Evolutionary conservation across 768 basidiomycete species (phyloP).

Genomic region (Tephrocybe sp.): DNA sequence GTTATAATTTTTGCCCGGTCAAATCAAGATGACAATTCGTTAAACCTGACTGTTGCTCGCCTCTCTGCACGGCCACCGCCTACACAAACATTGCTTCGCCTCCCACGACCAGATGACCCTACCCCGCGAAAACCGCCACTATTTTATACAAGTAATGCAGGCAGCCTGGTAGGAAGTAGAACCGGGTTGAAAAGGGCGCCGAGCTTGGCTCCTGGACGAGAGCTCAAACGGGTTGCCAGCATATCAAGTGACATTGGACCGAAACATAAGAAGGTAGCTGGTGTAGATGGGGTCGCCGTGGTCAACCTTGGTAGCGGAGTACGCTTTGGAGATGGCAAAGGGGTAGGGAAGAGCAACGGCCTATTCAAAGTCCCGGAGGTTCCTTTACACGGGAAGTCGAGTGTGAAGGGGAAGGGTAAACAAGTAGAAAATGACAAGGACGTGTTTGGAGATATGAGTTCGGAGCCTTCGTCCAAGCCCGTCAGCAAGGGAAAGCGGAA

Average conservation of each 20-base stretch:
- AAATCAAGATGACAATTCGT: slow-evolving; percentile 18
- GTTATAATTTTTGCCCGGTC: slow-evolving; percentile 53
- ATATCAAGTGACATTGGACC: slow-evolving; percentile 6
- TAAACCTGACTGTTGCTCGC: slow-evolving; percentile 58
- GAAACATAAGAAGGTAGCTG: slow-evolving; percentile 35
- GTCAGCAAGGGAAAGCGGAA: slow-evolving; percentile 30
- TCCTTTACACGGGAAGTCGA: slow-evolving; percentile 29
- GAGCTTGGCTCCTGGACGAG: slow-evolving; percentile 20
- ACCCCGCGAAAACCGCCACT: slow-evolving; percentile 70
- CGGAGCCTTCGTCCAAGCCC: background rate
- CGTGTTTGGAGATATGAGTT: slow-evolving; percentile 32
- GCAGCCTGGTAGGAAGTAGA: slow-evolving; percentile 5
- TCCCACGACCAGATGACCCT: slow-evolving; percentile 76
- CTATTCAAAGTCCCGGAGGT: slow-evolving; percentile 54
- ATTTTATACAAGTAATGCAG: slow-evolving; percentile 23
- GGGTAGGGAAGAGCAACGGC: slow-evolving; percentile 24
- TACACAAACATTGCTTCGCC: slow-evolving; percentile 28
- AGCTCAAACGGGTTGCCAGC: slow-evolving; percentile 17
- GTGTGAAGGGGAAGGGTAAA: slow-evolving; percentile 37
- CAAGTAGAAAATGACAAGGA: slow-evolving; percentile 32
- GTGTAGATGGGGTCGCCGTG: slow-evolving; percentile 18
- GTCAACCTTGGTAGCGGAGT: slow-evolving; percentile 40
- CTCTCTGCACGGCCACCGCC: slow-evolving; percentile 42
- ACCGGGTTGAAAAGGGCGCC: slow-evolving; percentile 30
- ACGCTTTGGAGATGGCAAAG: slow-evolving; percentile 24